Conservation (phyloP, 768 basidiomycete genomes). For the Leccinum ochraceum region DNA sequence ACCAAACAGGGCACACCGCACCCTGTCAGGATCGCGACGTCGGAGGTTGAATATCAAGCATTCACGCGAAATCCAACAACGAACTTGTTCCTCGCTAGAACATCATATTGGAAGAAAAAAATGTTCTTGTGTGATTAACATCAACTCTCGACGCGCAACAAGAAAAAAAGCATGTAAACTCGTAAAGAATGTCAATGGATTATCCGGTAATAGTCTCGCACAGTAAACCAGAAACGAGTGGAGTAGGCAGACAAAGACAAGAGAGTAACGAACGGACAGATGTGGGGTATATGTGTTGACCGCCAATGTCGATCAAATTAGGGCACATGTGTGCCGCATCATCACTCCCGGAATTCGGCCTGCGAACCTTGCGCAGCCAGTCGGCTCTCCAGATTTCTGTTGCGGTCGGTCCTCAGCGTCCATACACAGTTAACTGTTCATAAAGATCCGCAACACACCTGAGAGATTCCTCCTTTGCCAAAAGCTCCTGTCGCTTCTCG, state of each 20-base stretch:
- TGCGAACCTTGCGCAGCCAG: slow-evolving; percentile 88
- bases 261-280: slow-evolving; percentile 36
- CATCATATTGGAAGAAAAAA: slow-evolving; percentile 14
- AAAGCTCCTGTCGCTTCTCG: slow-evolving; percentile 93
- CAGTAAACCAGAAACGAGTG: slow-evolving; percentile 36
- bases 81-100: slow-evolving; percentile 3
- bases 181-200: slow-evolving; percentile 39
- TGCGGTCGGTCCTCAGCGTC: background rate
- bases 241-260: slow-evolving; percentile 39
- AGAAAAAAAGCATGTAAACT: slow-evolving; percentile 32
- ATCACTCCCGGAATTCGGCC: slow-evolving; percentile 73
- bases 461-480: slow-evolving; percentile 95
- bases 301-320: slow-evolving; percentile 25
- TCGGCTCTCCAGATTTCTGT: slow-evolving; percentile 85
- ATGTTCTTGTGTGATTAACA: slow-evolving; percentile 24
- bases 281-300: slow-evolving; percentile 37
- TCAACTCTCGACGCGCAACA: slow-evolving; percentile 23
- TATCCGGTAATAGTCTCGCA: slow-evolving; percentile 38
- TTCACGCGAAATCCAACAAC: slow-evolving; percentile 9
- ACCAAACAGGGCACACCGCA: slow-evolving; percentile 9
- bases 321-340: slow-evolving; percentile 17
- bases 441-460: slow-evolving; percentile 47
- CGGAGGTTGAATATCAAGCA: slow-evolving; percentile 31
- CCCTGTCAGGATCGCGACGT: slow-evolving; percentile 16
- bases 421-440: background rate